Evolutionary conservation across 768 basidiomycete genomes (phyloP).

Genomic region (Vishniacozyma victoriae): DNA sequence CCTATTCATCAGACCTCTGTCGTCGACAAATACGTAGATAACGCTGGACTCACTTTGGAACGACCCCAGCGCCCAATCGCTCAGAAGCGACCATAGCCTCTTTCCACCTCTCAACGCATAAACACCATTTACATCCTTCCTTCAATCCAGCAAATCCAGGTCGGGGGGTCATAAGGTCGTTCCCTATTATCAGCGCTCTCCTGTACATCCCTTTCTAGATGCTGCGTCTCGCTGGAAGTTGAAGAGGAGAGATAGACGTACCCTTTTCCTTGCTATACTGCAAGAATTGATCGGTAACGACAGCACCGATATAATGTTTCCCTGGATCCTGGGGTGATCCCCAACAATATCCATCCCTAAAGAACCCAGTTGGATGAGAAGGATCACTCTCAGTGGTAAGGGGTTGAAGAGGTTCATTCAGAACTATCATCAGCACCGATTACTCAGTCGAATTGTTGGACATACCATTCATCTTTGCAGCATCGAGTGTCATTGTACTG

Average conservation of each 20-base stretch:
- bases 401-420: conserved; percentile 32
- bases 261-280: conserved; percentile 39
- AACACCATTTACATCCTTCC: conserved; percentile 46
- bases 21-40: no score
- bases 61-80: conserved; percentile 26
- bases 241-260: conserved; percentile 6
- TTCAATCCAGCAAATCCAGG: conserved; percentile 36
- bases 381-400: conserved; percentile 25
- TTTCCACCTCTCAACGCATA: conserved; percentile 47
- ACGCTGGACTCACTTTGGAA: conserved; percentile 23
- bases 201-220: neutral
- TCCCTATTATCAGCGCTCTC: conserved; percentile 17
- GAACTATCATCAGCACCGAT: conserved; percentile 10
- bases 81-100: conserved; percentile 39
- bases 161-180: conserved; percentile 42
- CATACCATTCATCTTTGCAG: conserved; percentile 32
- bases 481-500: conserved; percentile 30
- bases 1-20: conserved; percentile 8
- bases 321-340: conserved; percentile 31
- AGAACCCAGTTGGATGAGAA: conserved; percentile 36
- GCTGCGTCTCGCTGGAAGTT: neutral
- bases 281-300: conserved; percentile 41
- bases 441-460: neutral
- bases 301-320: conserved; percentile 40
- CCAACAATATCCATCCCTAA: conserved; percentile 38